phyloP scores from a whole-genome alignment of 352 stramenopile genomes.

The Pythium apleroticum region DNA sequence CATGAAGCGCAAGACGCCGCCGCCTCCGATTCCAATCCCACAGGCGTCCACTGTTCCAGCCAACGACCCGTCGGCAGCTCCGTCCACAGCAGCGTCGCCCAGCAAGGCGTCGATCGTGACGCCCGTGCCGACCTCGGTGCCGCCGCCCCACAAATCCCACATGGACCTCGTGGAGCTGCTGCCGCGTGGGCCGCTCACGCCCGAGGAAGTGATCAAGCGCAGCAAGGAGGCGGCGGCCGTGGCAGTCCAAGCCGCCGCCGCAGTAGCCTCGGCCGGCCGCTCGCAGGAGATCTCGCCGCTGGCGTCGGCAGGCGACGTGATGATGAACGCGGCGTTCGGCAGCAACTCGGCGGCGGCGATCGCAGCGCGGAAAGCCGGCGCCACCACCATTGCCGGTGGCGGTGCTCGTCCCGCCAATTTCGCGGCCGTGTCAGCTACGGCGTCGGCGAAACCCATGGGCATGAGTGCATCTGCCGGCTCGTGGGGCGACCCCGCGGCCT shows the following conservation, averaged over 20 bases:
- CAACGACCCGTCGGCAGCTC: neutral
- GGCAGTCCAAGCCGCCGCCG: constrained; percentile 68
- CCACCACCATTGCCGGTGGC: neutral
- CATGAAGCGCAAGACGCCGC: constrained; percentile 80
- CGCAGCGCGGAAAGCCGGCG: constrained; percentile 20
- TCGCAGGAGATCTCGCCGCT: constrained; percentile 38
- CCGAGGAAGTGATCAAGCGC: constrained; percentile 86
- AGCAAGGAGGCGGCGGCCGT: constrained; percentile 79
- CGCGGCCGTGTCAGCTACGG: neutral
- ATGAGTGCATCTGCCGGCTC: neutral
- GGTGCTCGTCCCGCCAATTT: neutral
- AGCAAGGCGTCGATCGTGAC: constrained; percentile 32
- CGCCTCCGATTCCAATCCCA: constrained; percentile 70
- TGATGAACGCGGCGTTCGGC: constrained; percentile 53
- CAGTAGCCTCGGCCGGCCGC: constrained; percentile 55
- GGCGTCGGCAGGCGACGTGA: constrained; percentile 47
- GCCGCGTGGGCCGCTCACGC: constrained; percentile 44
- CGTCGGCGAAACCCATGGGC: constrained; percentile 9
- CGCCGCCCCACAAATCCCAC: constrained; percentile 77
- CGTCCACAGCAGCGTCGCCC: constrained; percentile 1
- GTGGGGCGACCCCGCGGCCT: constrained; percentile 19
- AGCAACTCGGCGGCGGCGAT: constrained; percentile 22
- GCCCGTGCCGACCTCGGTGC: constrained; percentile 39
- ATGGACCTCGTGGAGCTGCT: constrained; percentile 70
- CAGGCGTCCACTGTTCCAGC: constrained; percentile 15